Base-by-base conservation (phyloP, 1,284 basidiomycete species). In the Puccinia polysora region DNA sequence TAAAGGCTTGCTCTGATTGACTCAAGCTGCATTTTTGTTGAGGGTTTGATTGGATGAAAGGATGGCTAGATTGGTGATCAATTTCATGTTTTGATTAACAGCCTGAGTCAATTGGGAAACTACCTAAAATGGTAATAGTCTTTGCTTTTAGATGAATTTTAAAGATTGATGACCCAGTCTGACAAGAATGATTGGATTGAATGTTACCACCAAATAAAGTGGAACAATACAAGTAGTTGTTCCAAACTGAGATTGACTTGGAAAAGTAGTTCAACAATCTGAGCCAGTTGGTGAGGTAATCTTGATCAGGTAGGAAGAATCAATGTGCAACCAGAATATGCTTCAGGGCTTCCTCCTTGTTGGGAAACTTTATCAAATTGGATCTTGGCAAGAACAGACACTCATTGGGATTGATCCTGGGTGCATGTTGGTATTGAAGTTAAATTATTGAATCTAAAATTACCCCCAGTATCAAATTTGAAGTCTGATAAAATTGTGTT, bases 231-330 rank as follows among this genome's bases (percentile, higher is more conserved):
- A 98, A 85, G 82, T 96, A 99, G 10, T 94, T 84, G 81, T 97
- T 96, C 18, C 89, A 91, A 18, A 96, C 86, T 0, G 89, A 88
- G 49, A 98, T 87, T 81, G 97, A 97, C 81, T 97, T 92, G 2
- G 91, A 91, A 6, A 99, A 85, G 80, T 96, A 93, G 1, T 83
- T 82, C 70, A 97, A 82, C 36, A 99, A 85, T 2, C 95, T 96
- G 0, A 85, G 76, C 34, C 89, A 80, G 80, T 98, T 91, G 75
- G 89, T 82, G 74, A 98, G 86, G 80, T 90, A 95, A 53, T 97
- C 91, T 47, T 86, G 86, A 76, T 98, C 95, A 53, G 96, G 96
- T 73, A 99, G 84, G 83, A 96, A 97, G 84, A 98, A 98, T 28
- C 92, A 92, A 81, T 98, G 96, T 0, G 81, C 81, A 52, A 81